Evolutionary conservation across 2,329 filamentous ascomycete genomes (phyloP), one percentile per base, ranked within the genome.

Genomic region (Paracoccidioides brasiliensis): DNA sequence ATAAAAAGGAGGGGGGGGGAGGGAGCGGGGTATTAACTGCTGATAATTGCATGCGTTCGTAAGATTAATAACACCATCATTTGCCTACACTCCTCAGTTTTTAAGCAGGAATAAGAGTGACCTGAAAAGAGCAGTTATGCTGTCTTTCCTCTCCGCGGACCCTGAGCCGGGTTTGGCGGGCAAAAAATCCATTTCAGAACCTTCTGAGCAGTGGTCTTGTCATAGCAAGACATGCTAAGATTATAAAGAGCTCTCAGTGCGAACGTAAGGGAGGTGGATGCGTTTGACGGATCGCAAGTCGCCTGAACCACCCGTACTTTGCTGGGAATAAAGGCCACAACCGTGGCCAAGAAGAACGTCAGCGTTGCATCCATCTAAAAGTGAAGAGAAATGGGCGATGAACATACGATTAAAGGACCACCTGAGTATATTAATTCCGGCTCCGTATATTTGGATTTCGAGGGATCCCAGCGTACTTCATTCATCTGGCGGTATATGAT

Each of bases 401-500:
- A 53, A 30, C 52, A 32, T 53, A 53, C 40, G 10, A 40, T 53
- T 44, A 53, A 53, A 14, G 30, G 38, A 5, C 52, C 52, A 33
- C 3, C 41, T 41, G 33, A 10, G 40, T 53, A 53, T 45, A n/a
- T 53, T 22, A 53, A n/a, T 22, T 37, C 45, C 38, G 40, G n/a
- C 28, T 33, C 10, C 33, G 35, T 37, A 32, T 53, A 53, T 28
- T 53, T 37, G 22, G 44, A 10, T 30, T 53, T 45, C 52, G 15
- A 5, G 28, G 12, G 28, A 53, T 32, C 35, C 52, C 52, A 53
- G 28, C 40, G 28, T 22, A 44, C 40, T 41, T 53, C 41, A 14
- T 53, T 53, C 52, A 53, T 53, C 41, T 53, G 52, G 52, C 52
- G 52, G 52, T 43, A 53, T 30, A 53, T 6, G 15, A 53, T 53